A percentile compares a stretch with the other conserved stretches of the same genome.
These are phyloP conservation scores for Botryotinia narcissicola DNA, from an alignment of 2,329 filamentous ascomycete genomes.

Conservation along the genomic window DNA sequence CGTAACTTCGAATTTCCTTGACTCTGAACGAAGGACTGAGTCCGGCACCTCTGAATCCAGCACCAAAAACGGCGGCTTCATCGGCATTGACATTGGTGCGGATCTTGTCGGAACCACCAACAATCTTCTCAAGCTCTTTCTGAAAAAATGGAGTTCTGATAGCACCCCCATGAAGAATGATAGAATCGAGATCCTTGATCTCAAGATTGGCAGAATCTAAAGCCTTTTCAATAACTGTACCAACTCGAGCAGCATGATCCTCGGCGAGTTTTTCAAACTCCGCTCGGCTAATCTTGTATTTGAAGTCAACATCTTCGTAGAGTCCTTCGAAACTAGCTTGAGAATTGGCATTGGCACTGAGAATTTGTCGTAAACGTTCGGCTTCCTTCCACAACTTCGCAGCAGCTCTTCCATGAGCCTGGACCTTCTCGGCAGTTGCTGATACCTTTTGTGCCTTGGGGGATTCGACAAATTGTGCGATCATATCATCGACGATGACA, in stretches of 20 bases:
- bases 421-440: slow-evolving; percentile 62
- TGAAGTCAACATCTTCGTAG: slow-evolving; percentile 90
- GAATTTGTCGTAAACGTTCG: slow-evolving; percentile 78
- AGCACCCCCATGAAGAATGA: slow-evolving; percentile 90
- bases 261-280: slow-evolving; percentile 79
- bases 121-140: slow-evolving; percentile 74
- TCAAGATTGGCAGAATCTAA: slow-evolving; percentile 70
- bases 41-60: slow-evolving; percentile 88
- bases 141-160: slow-evolving; percentile 93
- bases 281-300: slow-evolving; percentile 77
- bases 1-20: slow-evolving; percentile 88
- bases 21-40: slow-evolving; percentile 95
- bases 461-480: slow-evolving; percentile 72
- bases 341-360: slow-evolving; percentile 89
- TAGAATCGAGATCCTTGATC: slow-evolving; percentile 74
- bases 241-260: slow-evolving; percentile 65
- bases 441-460: slow-evolving; percentile 63
- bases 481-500: slow-evolving; percentile 85
- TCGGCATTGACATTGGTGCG: slow-evolving; percentile 95
- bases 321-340: slow-evolving; percentile 80
- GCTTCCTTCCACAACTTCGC: slow-evolving; percentile 93
- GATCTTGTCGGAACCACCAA: slow-evolving; percentile 73
- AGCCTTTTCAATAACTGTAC: slow-evolving; percentile 67
- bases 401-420: slow-evolving; percentile 76
- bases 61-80: slow-evolving; percentile 93